A percentile compares a stretch with the other conserved stretches of the same genome.
These are phyloP conservation scores for Tetrahymena borealis DNA, from an alignment of 73 alveolate genomes.

Conservation along the genomic window DNA sequence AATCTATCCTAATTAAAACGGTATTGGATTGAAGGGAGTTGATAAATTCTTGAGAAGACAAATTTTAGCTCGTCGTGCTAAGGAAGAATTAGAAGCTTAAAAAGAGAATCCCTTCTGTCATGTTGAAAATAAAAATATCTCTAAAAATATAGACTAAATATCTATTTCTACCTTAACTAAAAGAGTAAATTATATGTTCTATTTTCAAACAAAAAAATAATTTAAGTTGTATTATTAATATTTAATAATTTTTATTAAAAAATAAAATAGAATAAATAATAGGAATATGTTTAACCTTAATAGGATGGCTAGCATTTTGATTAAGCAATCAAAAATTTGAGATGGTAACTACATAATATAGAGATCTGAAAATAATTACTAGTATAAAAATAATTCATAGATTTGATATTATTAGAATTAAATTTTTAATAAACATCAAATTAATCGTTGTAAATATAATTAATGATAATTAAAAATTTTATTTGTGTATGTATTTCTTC, in stretches of 20 bases:
- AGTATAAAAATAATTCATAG: neutral
- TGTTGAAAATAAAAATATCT: neutral
- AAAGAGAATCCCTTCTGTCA: neutral
- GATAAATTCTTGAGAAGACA: neutral
- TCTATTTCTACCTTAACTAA: neutral
- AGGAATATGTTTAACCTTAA: neutral
- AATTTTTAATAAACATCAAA: neutral
- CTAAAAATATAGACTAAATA: neutral
- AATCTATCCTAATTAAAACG: neutral
- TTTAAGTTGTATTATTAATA: neutral
- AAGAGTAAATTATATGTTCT: neutral
- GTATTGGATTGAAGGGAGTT: neutral
- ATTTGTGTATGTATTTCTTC: no score
- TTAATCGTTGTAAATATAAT: no score
- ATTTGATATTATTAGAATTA: neutral
- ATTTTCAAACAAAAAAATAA: neutral
- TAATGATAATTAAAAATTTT: no score
- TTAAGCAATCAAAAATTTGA: neutral
- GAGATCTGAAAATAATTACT: neutral
- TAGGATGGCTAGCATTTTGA: neutral
- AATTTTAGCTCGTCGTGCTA: neutral
- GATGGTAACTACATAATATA: neutral
- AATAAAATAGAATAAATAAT: neutral
- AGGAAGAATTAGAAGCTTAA: neutral
- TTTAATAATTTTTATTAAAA: no score